Evolutionary conservation across 257 asterid species (phyloP), one percentile per base, ranked within the genome.

Genomic region (Gynochthodes officinalis): DNA sequence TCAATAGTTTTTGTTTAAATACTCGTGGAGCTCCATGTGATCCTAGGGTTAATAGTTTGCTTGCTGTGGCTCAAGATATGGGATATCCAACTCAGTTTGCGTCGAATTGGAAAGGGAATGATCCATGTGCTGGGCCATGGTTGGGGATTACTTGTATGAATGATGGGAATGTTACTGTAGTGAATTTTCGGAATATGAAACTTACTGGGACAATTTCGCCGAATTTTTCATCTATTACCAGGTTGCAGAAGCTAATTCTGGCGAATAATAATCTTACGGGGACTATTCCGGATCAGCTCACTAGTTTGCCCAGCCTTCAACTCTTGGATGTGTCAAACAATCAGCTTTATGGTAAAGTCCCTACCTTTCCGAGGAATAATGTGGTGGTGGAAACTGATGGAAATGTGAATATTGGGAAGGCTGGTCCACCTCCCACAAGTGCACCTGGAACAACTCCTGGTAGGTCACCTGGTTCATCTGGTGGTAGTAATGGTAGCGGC

Each of bases 131-230:
- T 0, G 23, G 44, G 16, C 59, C 83, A 0, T 92, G 97, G 97
- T 49, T 39, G 61, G 90, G 98, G 68, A 72, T 92, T 59, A 70
- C 79, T 8, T 92, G 97, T 73, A 68, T 4, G n/a, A n/a, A n/a
- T 46, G 72, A 23, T 72, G 91, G 76, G 40, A 74, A 84, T 46
- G 82, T 92, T 58, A 78, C 84, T 7, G 90, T 84, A 55, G 77
- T 92, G 62, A 88, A 84, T 81, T 86, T 90, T 73, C 79, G 18
- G 65, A 81, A 77, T 69, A 73, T 87, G 92, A 83, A 81, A 14
- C 88, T 93, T 16, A 9, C 66, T 0, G 98, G 98, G 64, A 79
- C 78, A 4, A 89, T 90, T 58, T 87, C 97, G 4, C 89, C 93
- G 0, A 83, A 58, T 16, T 86, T 90, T 50, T 72, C 97, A 0